Base-by-base conservation (phyloP, 31 red algal species). In the Asparagopsis taxiformis region DNA sequence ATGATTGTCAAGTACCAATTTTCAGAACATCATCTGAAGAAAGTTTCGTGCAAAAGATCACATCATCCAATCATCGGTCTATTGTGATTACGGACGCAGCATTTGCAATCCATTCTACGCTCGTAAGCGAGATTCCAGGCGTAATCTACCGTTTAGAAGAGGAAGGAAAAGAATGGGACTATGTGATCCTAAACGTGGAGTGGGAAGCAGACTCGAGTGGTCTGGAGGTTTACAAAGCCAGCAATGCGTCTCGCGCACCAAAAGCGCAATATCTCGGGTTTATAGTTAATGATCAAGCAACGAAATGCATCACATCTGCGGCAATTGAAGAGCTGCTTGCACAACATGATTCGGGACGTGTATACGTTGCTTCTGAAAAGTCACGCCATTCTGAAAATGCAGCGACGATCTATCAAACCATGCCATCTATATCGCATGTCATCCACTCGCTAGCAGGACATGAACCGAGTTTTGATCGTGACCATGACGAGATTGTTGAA, bases 1-100 rank as follows among this genome's bases (percentile, higher is more conserved):
- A 88, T 46, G 83, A 88, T 55, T 88, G 71, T 32, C 70, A 88
- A 41, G 83, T 88, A 55, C 83, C 68, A 1, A 78, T 72, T 31
- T 88, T 76, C 73, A 51, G 41, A 33, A 19, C 79, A 2, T 9
- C 28, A 31, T 48, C 55, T 43, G 55, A 54, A n/a, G 22, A 36
- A 4, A 53, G 65, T 33, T 53, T 54, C 16, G 31, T 74, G 32
- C 17, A 58, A 10, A 39, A 62, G 0, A 35, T 88, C 46, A 77
- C 39, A 6, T 15, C 26, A 10, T 53, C 70, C 22, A 57, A 62
- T 8, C 44, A 60, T 4, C 16, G 85, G 24, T 55, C 32, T 3
- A 58, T 89, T 32, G 57, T 89, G 0, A 64, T 81, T 62, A 81
- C 77, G 30, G 85, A 89, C 54, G 36, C 61, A 28, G 31, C 57